These are phyloP conservation scores for Alternaria sp. DNA, from an alignment of 2,329 filamentous ascomycete genomes.

Conservation along the genomic window DNA sequence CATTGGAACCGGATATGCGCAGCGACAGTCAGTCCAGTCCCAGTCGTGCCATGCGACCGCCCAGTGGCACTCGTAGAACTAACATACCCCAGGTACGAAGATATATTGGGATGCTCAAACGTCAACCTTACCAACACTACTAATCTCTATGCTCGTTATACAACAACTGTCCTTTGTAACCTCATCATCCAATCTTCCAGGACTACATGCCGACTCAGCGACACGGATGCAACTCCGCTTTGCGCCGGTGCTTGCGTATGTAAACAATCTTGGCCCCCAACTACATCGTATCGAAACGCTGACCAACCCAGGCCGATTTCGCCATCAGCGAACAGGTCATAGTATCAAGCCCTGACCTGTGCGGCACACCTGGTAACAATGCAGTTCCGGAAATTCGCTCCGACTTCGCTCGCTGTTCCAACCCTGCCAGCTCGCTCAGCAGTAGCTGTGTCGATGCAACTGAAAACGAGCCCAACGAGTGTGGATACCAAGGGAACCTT, in stretches of 20 bases:
- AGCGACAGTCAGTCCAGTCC: slow-evolving; percentile 70
- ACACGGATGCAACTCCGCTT: slow-evolving; percentile 73
- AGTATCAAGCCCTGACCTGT: slow-evolving; percentile 75
- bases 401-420: slow-evolving; percentile 88
- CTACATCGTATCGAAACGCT: slow-evolving; percentile 33
- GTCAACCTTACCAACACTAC: slow-evolving; percentile 81
- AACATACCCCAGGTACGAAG: slow-evolving; percentile 72
- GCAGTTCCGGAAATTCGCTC: slow-evolving; percentile 82
- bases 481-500: slow-evolving; percentile 78
- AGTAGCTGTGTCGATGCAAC: slow-evolving; percentile 77
- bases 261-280: slow-evolving; percentile 26
- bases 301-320: slow-evolving; percentile 70
- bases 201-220: slow-evolving; percentile 69
- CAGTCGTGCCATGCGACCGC: not conserved
- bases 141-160: slow-evolving; percentile 90
- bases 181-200: slow-evolving; percentile 91
- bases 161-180: slow-evolving; percentile 91
- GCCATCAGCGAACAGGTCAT: slow-evolving; percentile 90
- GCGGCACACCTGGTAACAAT: slow-evolving; percentile 70
- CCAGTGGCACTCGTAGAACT: slow-evolving; percentile 28
- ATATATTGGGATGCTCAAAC: slow-evolving; percentile 79
- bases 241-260: slow-evolving; percentile 89
- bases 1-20: slow-evolving; percentile 76
- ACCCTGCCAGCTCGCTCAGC: slow-evolving; percentile 81
- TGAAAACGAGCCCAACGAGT: slow-evolving; percentile 84